Conservation (phyloP, 257 asterid genomes). For the Buddleja alternifolia region DNA sequence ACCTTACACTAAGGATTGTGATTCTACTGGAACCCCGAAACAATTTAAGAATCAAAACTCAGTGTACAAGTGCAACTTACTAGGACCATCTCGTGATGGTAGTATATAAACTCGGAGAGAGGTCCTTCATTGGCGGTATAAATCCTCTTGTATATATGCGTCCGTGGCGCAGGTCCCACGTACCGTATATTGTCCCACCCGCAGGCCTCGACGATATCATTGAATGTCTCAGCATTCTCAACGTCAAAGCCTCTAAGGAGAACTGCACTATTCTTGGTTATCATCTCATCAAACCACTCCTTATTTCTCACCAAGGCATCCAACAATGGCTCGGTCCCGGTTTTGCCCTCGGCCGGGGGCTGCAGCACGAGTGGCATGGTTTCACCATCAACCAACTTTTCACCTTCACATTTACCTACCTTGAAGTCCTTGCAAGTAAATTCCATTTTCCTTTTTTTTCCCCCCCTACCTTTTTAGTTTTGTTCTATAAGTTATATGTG, state of each 20-base stretch:
- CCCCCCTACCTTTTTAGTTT: background rate
- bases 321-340: slow-evolving; percentile 39
- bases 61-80: slow-evolving; percentile 34
- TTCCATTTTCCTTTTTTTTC: slow-evolving; percentile 43
- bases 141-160: slow-evolving; percentile 71
- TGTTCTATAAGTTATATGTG: background rate
- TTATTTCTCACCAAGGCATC: slow-evolving; percentile 48
- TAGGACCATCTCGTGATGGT: slow-evolving; percentile 89
- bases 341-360: slow-evolving; percentile 40
- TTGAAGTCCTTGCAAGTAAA: slow-evolving; percentile 63
- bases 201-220: slow-evolving; percentile 63
- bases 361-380: slow-evolving; percentile 70
- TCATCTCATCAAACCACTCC: slow-evolving; percentile 81
- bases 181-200: slow-evolving; percentile 87
- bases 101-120: slow-evolving; percentile 74
- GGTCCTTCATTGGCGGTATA: slow-evolving; percentile 96
- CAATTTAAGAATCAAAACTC: too few relatives aligned
- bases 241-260: slow-evolving; percentile 73
- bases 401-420: slow-evolving; percentile 89
- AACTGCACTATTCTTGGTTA: slow-evolving; percentile 73
- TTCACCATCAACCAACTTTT: slow-evolving; percentile 70
- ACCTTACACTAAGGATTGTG: too few relatives aligned
- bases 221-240: slow-evolving; percentile 59
- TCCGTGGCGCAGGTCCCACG: slow-evolving; percentile 87
- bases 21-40: too few relatives aligned